Evolutionary conservation across 805 yeast genomes (phyloP), one percentile per base, ranked within the genome.

Genomic region (Saturnispora quitensis): DNA sequence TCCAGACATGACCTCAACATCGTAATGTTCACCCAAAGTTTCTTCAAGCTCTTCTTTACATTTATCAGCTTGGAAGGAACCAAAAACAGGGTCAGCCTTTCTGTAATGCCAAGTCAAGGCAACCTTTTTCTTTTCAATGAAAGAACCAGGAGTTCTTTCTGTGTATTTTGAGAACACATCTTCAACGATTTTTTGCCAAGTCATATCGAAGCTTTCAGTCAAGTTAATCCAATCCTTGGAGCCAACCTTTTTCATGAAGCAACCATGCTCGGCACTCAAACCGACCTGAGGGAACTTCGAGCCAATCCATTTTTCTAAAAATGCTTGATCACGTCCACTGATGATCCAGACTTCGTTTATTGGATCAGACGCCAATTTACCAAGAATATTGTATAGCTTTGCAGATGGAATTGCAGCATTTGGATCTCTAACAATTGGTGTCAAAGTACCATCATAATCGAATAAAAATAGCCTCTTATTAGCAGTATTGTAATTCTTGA

Each of bases 21-120:
- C 96, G 62, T 80, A 86, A 22, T 77, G 76, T 28, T 67, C 68
- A 2, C 15, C 17, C 10, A 90, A 77, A 1, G 82, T 75, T 17
- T 70, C 72, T 53, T 75, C 71, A 56, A 93, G 68, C 54, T 83
- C 84, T 22, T 81, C 74, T 55, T 83, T 77, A 62, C 93, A 77
- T 63, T 82, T 80, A 15, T 77, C 71, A 0, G 97, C 95, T 68
- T 89, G 96, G 70, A 78, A 91, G 43, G 75, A 80, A 31, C 99
- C 99, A 58, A 89, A 77, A 55, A 86, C 96, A 0, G 98, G 98
- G 60, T 90, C 99, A 1, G 96, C 80, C 50, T 95, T 77, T 60
- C 99, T 80, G 65, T 91, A 93, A 68, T 93, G 99, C 99, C 99
- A 93, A 1, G 98, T 91, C 50, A 93, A 69, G 1, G 99, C 98